Evolutionary conservation across 768 basidiomycete genomes (phyloP).

Genomic region (Flagelloscypha sp.): DNA sequence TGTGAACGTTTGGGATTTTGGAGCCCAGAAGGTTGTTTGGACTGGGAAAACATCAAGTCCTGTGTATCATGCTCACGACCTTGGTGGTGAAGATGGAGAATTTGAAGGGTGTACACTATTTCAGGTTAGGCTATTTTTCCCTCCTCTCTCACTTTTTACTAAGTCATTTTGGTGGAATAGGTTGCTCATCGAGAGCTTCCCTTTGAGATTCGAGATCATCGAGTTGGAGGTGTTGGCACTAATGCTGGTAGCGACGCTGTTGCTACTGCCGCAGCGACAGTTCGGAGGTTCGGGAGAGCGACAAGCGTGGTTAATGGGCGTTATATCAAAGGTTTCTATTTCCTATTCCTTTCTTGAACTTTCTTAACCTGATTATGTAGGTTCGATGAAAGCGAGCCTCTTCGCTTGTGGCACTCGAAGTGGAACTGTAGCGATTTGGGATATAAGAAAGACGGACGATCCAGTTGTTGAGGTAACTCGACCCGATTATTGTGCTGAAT

Average conservation of each 20-base stretch:
- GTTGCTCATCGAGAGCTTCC: slow-evolving; percentile 43
- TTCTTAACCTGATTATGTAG: not conserved
- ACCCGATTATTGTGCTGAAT: no score
- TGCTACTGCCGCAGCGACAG: slow-evolving; percentile 25
- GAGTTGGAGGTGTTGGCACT: no score
- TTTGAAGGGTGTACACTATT: slow-evolving; percentile 34
- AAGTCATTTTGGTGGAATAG: slow-evolving; percentile 23
- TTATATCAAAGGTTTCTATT: slow-evolving; percentile 33
- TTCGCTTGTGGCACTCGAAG: slow-evolving; percentile 37
- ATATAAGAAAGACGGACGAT: slow-evolving; percentile 30
- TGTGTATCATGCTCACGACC: slow-evolving; percentile 33
- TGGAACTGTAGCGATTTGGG: slow-evolving; percentile 39
- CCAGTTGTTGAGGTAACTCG: slow-evolving; percentile 17
- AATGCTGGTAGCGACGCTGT: no score
- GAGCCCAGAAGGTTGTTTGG: slow-evolving; percentile 33
- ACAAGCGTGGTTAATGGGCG: slow-evolving; percentile 30
- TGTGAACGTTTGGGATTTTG: slow-evolving; percentile 37
- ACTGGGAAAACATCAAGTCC: slow-evolving; percentile 34
- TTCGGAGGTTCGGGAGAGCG: slow-evolving; percentile 37
- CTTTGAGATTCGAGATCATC: slow-evolving; percentile 43
- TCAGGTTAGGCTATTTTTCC: slow-evolving; percentile 26
- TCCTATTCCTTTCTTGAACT: not conserved
- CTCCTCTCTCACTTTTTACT: not conserved
- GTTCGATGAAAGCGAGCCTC: slow-evolving; percentile 15
- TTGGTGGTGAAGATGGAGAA: no score